Base-by-base conservation (phyloP, 768 basidiomycete genomes). In the Russula emetica region DNA sequence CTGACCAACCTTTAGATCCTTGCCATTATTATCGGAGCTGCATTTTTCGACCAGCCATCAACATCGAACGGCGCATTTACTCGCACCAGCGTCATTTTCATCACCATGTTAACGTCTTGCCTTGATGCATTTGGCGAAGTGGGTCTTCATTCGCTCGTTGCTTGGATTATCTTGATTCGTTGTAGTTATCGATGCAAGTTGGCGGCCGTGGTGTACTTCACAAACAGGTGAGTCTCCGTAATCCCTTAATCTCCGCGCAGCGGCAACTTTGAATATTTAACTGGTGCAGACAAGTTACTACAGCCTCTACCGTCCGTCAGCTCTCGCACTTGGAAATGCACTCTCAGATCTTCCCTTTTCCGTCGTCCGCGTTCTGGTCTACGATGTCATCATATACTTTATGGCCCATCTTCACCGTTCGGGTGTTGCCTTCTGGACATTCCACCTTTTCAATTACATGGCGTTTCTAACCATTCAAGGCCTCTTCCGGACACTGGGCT, bases 51-150 rank as follows among this genome's bases (percentile, higher is more conserved):
- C 54, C 80, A 88, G 55, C 89, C 91, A 1, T 70, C 80, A 16
- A 86, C 88, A 0, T 83, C 93, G 7, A 80, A 82, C 47, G 94
- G 94, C 36, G 90, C 87, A 0, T 97, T 97, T 76, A 93, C 92
- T 28, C 84, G 93, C 66, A 92, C 91, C 52, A 81, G 89, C 74
- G 84, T 93, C 34, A 82, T 95, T 58, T 94, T 94, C 72, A 74
- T 80, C 44, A 84, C 84, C 18, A 73, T 91, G 62, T 73, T 94
- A 50, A 82, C 85, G 0, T 85, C 84, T 52, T 82, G 82, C 71
- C 77, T 91, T 58, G 85, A 90, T 69, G 87, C 87, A 0, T 90
- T 90, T 68, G 80, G 83, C 52, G 90, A 88, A 78, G 81, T 84
- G 72, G 30, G 57, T 71, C 68, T 52, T 55, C 26, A 4, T 34